Evolutionary conservation across 2,329 filamentous ascomycete species (phyloP).

Genomic region (Mariannaea elegans): DNA sequence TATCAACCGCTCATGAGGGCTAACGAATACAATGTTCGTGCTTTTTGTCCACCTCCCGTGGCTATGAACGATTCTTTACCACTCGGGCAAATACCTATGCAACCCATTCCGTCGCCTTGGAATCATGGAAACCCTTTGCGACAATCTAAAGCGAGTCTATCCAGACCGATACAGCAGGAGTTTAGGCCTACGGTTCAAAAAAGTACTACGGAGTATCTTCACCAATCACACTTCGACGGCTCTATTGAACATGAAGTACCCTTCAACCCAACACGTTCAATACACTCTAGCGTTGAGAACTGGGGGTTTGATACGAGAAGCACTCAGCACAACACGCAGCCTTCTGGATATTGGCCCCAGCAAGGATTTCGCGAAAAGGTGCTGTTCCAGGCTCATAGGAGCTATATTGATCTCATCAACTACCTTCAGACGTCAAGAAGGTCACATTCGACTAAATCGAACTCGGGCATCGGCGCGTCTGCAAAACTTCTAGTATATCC

Average conservation of each 20-base stretch:
- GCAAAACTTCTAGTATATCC: conserved; percentile 65
- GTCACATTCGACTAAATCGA: conserved; percentile 50
- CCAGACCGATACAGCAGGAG: conserved; percentile 26
- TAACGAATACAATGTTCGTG: conserved; percentile 49
- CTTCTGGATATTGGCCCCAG: conserved; percentile 26
- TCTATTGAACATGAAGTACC: conserved; percentile 16
- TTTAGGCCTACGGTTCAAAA: conserved; percentile 22
- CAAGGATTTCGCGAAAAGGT: conserved; percentile 72
- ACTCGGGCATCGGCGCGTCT: conserved; percentile 48
- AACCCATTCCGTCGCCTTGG: conserved; percentile 32
- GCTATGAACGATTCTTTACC: conserved; percentile 43
- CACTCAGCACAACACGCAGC: conserved; percentile 17
- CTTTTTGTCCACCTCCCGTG: conserved; percentile 49
- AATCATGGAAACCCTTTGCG: conserved; percentile 25
- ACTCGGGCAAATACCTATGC: conserved; percentile 42
- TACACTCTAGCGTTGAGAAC: neutral
- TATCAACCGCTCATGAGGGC: conserved; percentile 47
- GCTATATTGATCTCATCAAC: conserved; percentile 75
- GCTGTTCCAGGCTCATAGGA: conserved; percentile 74
- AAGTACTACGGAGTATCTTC: conserved; percentile 18
- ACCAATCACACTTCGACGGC: conserved; percentile 22
- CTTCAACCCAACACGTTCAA: conserved; percentile 8
- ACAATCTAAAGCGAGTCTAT: conserved; percentile 8
- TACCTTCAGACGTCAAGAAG: conserved; percentile 70
- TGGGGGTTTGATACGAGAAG: conserved; percentile 2